phyloP scores from a whole-genome alignment of 108 stramenopile genomes.

The Cyclotella atomus region DNA sequence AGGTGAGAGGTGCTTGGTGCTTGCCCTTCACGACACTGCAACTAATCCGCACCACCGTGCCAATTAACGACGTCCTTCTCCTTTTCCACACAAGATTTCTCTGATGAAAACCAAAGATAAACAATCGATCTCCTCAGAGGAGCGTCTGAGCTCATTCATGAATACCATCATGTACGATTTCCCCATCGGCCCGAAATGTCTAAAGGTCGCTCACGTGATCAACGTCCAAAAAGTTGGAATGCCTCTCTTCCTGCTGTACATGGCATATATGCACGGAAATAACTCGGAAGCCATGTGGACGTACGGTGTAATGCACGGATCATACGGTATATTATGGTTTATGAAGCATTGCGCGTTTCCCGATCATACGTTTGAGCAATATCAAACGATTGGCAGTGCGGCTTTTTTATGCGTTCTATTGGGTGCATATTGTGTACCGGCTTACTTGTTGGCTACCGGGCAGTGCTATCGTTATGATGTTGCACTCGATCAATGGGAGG shows the following conservation, averaged over 20 bases:
- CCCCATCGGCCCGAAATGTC: neutral
- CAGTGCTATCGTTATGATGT: conserved; percentile 2
- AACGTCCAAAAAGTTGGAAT: conserved; percentile 7
- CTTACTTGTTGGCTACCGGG: neutral
- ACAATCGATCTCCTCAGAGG: neutral
- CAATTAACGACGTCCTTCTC: too few relatives aligned
- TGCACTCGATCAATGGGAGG: neutral
- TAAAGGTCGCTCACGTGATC: neutral
- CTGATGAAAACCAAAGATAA: neutral
- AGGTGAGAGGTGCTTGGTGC: too few relatives aligned
- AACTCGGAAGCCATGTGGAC: conserved; percentile 5
- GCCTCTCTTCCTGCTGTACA: neutral
- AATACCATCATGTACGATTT: conserved; percentile 4
- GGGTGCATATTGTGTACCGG: conserved; percentile 1
- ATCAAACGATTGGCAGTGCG: conserved; percentile 2
- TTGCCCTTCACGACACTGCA: too few relatives aligned
- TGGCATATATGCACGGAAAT: neutral
- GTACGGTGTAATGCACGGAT: neutral
- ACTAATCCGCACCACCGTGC: too few relatives aligned
- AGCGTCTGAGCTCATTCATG: neutral
- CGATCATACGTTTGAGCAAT: neutral
- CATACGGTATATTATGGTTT: neutral
- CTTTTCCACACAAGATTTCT: too few relatives aligned
- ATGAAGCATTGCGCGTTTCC: conserved; percentile 2
- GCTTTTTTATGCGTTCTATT: neutral